phyloP scores from a whole-genome alignment of 108 stramenopile species.

The Conticribra weissflogii region DNA sequence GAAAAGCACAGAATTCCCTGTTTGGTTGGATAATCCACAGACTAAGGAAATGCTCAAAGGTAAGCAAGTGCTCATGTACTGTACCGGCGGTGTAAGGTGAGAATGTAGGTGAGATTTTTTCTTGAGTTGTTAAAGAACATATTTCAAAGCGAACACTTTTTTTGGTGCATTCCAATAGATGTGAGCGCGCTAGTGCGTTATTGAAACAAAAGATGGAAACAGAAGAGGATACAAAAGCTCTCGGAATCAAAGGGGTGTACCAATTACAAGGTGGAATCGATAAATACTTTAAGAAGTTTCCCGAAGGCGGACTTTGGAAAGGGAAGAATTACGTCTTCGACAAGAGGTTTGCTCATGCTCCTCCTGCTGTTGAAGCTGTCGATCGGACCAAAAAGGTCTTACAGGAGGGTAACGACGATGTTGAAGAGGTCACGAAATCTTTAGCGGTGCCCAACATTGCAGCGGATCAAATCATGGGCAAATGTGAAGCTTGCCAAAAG shows the following conservation, averaged over 20 bases:
- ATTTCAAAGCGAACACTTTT: neutral
- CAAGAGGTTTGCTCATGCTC: slow-evolving; percentile 89
- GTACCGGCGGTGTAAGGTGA: slow-evolving; percentile 86
- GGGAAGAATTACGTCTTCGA: slow-evolving; percentile 95
- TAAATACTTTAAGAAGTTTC: slow-evolving; percentile 84
- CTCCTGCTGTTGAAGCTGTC: slow-evolving; percentile 60
- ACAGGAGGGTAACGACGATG: slow-evolving; percentile 10
- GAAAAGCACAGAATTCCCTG: slow-evolving; percentile 85
- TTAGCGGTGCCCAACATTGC: slow-evolving; percentile 23
- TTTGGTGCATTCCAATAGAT: slow-evolving; percentile 22
- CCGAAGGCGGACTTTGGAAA: slow-evolving; percentile 85
- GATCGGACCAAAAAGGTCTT: slow-evolving; percentile 36
- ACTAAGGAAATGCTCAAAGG: slow-evolving; percentile 78
- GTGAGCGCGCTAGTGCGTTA: slow-evolving; percentile 87
- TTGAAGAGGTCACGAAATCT: slow-evolving; percentile 13
- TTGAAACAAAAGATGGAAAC: slow-evolving; percentile 76
- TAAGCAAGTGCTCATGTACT: slow-evolving; percentile 89
- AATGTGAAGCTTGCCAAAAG: slow-evolving; percentile 82
- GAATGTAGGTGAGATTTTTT: neutral
- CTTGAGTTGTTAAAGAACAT: neutral
- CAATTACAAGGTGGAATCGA: slow-evolving; percentile 93
- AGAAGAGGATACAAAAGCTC: slow-evolving; percentile 59
- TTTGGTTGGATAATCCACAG: slow-evolving; percentile 71
- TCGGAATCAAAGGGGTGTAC: slow-evolving; percentile 82
- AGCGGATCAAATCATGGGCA: slow-evolving; percentile 58